Base-by-base conservation (phyloP, 345 rosid genomes). In the Eucalyptus grandis region DNA sequence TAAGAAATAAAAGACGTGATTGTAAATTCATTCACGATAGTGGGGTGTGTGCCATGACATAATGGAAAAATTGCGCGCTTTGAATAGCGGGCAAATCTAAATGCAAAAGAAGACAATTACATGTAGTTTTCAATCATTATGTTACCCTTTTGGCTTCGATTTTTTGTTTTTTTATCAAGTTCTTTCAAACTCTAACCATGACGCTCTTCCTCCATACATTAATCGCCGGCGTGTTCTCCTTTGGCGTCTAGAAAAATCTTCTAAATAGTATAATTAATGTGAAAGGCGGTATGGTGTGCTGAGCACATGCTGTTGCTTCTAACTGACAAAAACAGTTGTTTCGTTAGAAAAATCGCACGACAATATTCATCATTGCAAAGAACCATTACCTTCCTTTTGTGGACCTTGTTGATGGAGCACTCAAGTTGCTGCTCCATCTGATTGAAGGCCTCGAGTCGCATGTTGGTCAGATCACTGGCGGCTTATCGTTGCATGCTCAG, bases 401-500 rank as follows among this genome's bases (percentile, higher is more conserved):
- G 91, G 87, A 92, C 93, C 87, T 92, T 92, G 90, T 88, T 90
- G 19, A 90, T 44, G 8, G 94, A 90, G 86, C 87, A 88, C 65
- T 89, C 90, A 7, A 92, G 87, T 69, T 92, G 93, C 54, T 89
- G 88, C 58, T 92, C 93, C 43, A 92, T 89, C 8, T 89, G 87
- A 80, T 72, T 77, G 31, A 92, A 62, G 9, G 89, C 91, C 47
- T 91, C 92, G 22, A 89, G 80, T 26, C 60, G 91, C 46, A 90
- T 85, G 49, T 89, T 49, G 40, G 77, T 92, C 88, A 92, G 77
- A 37, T 91, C 90, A 54, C 85, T 86, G 9, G 88, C 91, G 2
- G 87, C 91, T 89, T 90, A 92, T 30, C 92, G 90, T 47, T 90
- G 93, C 87, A 92, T 54, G 30, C 91, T 92, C 82, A 90, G 50